Conservation (phyloP, 371 early-diverging fungal species). For the Batrachochytrium dendrobatidis region DNA sequence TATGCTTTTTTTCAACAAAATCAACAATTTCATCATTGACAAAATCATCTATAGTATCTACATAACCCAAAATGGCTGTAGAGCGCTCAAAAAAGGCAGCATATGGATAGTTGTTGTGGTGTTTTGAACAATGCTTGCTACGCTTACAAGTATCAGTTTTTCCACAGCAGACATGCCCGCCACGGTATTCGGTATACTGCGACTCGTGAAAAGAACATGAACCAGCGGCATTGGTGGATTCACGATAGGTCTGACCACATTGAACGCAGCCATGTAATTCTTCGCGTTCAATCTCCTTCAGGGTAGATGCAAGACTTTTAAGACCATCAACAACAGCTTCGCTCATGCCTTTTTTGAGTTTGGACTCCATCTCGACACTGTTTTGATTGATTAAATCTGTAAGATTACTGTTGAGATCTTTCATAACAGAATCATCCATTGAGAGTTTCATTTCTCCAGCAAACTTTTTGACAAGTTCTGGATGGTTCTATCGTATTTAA, state of each 20-base stretch:
- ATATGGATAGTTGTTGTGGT: constrained; percentile 43
- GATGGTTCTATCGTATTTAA: constrained; percentile 31
- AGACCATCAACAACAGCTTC: constrained; percentile 35
- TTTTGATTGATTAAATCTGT: constrained; percentile 34
- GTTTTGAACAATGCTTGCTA: constrained; percentile 28
- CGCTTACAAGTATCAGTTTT: constrained; percentile 27
- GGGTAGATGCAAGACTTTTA: constrained; percentile 26
- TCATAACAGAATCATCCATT: constrained; percentile 36
- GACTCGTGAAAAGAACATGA: constrained; percentile 39
- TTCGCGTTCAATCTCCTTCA: constrained; percentile 26
- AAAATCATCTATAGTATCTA: constrained; percentile 26
- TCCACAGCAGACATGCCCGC: constrained; percentile 33
- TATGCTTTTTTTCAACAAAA: constrained; percentile 15
- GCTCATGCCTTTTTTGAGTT: constrained; percentile 30
- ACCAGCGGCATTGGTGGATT: constrained; percentile 36
- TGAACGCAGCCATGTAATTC: constrained; percentile 37
- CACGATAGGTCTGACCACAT: constrained; percentile 33
- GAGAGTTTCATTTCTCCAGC: constrained; percentile 33
- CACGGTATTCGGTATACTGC: constrained; percentile 1
- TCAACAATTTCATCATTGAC: constrained; percentile 14
- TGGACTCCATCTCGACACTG: constrained; percentile 22
- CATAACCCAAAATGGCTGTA: constrained; percentile 21
- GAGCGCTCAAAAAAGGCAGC: constrained; percentile 30
- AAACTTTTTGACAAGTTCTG: constrained; percentile 34
- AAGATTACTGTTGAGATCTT: constrained; percentile 33